Percentiles rank a stretch among this genome's conserved stretches.
phyloP scores from a whole-genome alignment of 331 rosid genomes.

The Quercus phellos region DNA sequence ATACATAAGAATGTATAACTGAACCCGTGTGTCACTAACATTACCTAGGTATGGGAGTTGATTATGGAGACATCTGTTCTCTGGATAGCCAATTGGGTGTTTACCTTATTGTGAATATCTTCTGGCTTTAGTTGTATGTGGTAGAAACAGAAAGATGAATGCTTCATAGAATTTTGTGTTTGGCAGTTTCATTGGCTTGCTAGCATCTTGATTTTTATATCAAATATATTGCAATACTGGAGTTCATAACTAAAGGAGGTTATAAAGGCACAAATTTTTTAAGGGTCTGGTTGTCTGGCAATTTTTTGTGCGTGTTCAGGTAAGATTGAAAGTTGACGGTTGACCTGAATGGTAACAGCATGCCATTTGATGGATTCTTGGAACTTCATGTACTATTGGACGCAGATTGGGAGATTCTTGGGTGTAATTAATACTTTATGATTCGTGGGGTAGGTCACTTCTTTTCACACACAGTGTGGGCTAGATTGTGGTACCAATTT shows the following conservation, averaged over 20 bases:
- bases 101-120: constrained; percentile 9
- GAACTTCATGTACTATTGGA: background rate
- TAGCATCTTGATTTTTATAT: background rate
- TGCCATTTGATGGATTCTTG: constrained; percentile 10
- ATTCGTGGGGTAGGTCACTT: constrained; percentile 11
- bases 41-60: background rate
- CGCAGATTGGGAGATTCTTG: too few relatives aligned
- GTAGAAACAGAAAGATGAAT: background rate
- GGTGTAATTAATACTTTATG: background rate
- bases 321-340: constrained; percentile 18
- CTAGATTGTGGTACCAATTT: background rate
- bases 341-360: constrained; percentile 11
- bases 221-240: background rate
- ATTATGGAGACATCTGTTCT: background rate
- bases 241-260: background rate
- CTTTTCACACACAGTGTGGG: background rate
- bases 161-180: background rate
- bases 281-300: constrained; percentile 20
- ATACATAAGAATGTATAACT: background rate
- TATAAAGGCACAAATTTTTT: background rate
- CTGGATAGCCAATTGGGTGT: background rate
- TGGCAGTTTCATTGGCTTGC: constrained; percentile 3
- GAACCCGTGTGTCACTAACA: background rate
- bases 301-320: constrained; percentile 28
- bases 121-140: constrained; percentile 14